Evolutionary conservation across 164 flowering plant genomes (phyloP).

Genomic region (Paratinospora sagittata): DNA sequence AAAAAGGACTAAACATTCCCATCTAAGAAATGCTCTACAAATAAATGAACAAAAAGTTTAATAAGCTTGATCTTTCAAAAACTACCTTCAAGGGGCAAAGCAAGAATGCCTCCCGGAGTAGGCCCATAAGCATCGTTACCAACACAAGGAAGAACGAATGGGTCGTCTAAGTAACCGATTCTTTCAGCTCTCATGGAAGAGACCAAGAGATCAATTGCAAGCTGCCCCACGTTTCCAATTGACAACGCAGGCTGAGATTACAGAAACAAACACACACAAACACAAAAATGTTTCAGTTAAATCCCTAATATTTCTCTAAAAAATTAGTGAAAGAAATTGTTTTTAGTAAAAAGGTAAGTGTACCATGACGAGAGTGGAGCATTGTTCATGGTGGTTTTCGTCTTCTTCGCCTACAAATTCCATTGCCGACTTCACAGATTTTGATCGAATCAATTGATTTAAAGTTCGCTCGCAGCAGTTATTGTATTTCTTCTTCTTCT

Average conservation of each 20-base stretch:
- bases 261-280: not conserved
- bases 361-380: constrained; percentile 69
- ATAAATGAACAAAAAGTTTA: not conserved
- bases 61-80: not conserved
- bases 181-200: constrained; percentile 56
- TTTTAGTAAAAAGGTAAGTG: not conserved
- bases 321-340: not conserved
- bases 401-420: constrained; percentile 60
- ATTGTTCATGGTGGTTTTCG: constrained; percentile 27
- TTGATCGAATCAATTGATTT: not conserved
- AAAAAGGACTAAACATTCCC: not conserved
- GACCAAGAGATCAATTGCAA: constrained; percentile 68
- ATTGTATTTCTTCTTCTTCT: not conserved
- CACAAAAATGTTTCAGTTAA: not conserved
- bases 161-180: constrained; percentile 71
- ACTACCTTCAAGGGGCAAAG: constrained; percentile 67
- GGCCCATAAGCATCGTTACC: constrained; percentile 84
- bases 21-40: not conserved
- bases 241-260: constrained; percentile 72
- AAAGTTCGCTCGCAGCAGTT: not conserved
- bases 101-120: constrained; percentile 49
- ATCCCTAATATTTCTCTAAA: too few relatives aligned
- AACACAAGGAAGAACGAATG: constrained; percentile 68
- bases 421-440: constrained; percentile 29
- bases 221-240: constrained; percentile 88